Evolutionary conservation across 306 rosid genomes (phyloP), one percentile per base, ranked within the genome.

Genomic region (Malus domestica): DNA sequence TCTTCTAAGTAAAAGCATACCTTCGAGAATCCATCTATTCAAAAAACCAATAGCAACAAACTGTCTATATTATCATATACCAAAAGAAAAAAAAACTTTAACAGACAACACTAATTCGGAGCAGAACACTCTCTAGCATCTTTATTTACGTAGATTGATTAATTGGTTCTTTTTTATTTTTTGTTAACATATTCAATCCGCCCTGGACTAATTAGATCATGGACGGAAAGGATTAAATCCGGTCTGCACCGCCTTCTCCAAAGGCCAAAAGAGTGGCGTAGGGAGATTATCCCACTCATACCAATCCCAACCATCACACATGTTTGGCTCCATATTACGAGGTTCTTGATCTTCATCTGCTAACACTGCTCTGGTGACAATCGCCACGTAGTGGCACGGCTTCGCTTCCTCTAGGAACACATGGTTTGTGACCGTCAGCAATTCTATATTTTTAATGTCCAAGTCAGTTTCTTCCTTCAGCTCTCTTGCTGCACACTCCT

Each of bases 251-350:
- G 81, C 81, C 33, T 52, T 88, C 38, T 88, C 75, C 1, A 92
- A 59, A 3, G 96, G 96, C 68, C 84, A 77, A 86, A 90, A 92
- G 15, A 92, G 71, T 0, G 97, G 96, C 4, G 85, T 44, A 1
- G 97, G 96, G 0, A 88, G 72, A 62, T 82, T 62, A 14, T 69
- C 81, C 90, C 89, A 90, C 1, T 83, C 89, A 68, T 86, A 87
- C 96, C 97, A 92, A 45, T 79, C 91, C 97, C 96, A 92, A 1
- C 93, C 96, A 35, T 87, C 88, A 64, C 97, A 92, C 82, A 84
- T 86, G 1, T 80, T 40, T 10, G 93, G 93, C 79, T 92, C 97
- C 3, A 83, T 25, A 57, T 86, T 92, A 29, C 66, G 71, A 0
- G 89, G 86, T 4, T 58, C 81, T 52, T 86, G 83, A 0, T 80